Percentiles rank a stretch among this genome's conserved stretches.
These are phyloP conservation scores for Annulohypoxylon truncatum DNA, from an alignment of 2,329 filamentous ascomycete species.

Conservation along the genomic window DNA sequence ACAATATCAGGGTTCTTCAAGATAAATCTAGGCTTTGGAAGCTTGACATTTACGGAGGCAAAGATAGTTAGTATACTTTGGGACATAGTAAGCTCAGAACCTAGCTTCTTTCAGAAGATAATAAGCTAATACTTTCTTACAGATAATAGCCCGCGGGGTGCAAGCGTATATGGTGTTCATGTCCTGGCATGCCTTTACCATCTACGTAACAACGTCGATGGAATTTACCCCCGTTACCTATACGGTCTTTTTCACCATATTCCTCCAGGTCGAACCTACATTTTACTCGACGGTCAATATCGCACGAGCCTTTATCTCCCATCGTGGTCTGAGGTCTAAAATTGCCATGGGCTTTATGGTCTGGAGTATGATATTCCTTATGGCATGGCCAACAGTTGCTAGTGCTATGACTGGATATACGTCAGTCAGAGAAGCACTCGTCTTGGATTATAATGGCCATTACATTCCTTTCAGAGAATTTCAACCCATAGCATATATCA, in stretches of 20 bases:
- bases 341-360: conserved; percentile 43
- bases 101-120: not conserved
- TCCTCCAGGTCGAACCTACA: conserved; percentile 40
- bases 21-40: conserved; percentile 32
- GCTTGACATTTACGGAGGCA: conserved; percentile 23
- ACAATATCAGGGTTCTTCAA: conserved; percentile 32
- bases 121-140: not conserved
- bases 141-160: conserved; percentile 47
- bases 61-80: conserved; percentile 38
- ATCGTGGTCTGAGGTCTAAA: conserved; percentile 39
- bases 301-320: conserved; percentile 35
- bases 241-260: conserved; percentile 42
- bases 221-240: conserved; percentile 45
- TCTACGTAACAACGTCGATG: conserved; percentile 46
- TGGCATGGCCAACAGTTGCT: conserved; percentile 47
- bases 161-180: conserved; percentile 45
- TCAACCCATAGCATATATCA: conserved; percentile 35
- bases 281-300: conserved; percentile 37
- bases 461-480: conserved; percentile 38
- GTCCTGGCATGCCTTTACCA: conserved; percentile 47
- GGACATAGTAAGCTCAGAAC: conserved; percentile 28
- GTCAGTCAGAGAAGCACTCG: conserved; percentile 40
- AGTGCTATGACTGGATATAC: conserved; percentile 49
- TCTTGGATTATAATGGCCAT: conserved; percentile 31
- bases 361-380: conserved; percentile 42